Base-by-base conservation (phyloP, 805 yeast genomes). In the Saccharomycopsis capsularis region DNA sequence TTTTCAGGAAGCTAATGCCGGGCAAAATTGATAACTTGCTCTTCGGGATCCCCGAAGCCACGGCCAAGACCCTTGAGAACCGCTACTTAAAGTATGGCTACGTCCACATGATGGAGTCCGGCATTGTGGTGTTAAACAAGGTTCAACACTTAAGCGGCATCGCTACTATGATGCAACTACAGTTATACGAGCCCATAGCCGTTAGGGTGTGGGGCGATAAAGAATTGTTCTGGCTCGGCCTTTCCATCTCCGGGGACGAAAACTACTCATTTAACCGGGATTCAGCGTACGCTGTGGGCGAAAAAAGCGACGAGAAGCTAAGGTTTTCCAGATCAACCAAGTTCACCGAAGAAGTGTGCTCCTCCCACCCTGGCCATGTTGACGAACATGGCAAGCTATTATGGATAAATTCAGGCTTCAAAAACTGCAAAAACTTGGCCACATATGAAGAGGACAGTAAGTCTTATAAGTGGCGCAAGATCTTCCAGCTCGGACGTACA, bases 401-500 rank as follows among this genome's bases (percentile, higher is more conserved):
- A 3, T 83, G 89, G 88, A 70, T 82, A 41, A 82, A 83, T 57
- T 82, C 87, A 16, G 91, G 91, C 0, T 72, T 81, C 60, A 68
- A 71, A 43, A 75, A 70, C 44, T 83, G 89, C 63, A 76, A 77
- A 55, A 66, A 72, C 30, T 46, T 53, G 2, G 51, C 56, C 7
- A 58, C 66, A 25, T 73, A 70, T 1, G 56, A 51, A 16, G 52
- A 55, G 15, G 73, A 76, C 50, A 68, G 55, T 40, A 61, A 63
- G n/a, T 51, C 58, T n/a, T 59, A 57, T 4, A 57, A 57, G 18
- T 57, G 71, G 54, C 59, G 56, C 42, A 48, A 60, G 16, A 59
- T 60, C 42, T 72, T 48, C 19, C 23, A 46, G 15, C 16, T 37
- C 6, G 32, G 32, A 15, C 21, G 32, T 7, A 27, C 24, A 29